Base-by-base conservation (phyloP, 345 rosid species). In the Pistacia vera region DNA sequence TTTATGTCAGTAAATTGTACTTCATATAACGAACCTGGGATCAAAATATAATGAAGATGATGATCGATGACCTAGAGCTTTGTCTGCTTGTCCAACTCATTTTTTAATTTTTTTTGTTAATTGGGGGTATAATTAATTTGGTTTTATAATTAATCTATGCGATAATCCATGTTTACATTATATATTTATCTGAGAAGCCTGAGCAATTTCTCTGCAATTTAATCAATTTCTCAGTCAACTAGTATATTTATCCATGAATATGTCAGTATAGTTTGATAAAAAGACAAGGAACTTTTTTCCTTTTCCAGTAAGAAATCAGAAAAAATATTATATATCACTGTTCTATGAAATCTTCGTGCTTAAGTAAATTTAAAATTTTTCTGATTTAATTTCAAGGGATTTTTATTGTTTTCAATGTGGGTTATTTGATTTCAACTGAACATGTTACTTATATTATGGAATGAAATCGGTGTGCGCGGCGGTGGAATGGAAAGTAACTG, bases 51-150 rank as follows among this genome's bases (percentile, higher is more conserved):
- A 41, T 41, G 46, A 41, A 41, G 5, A 13, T 20, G 57, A 49
- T 14, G 71, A 67, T 67, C 11, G 20, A 25, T 67, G n/a, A 49
- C 71, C 71, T 48, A 67, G 2, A 67, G 20, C 8, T 67, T 48
- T 67, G 71, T 67, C 18, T 48, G n/a, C 11, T 46, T 49, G 4
- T 46, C 33, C 8, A 66, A 46, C 12, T 44, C n/a, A 0, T 0
- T 41, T 41, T 4, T 41, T 41, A 36, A 0, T 25, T 25, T 25
- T 25, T 25, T 25, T 0, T 25, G 25, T 25, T 25, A 25, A 25
- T 25, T 25, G 25, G 25, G 25, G 25, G 2, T 30, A 41, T 41
- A 41, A 41, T 4, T 41, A 41, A 41, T 41, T 3, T 41, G 44
- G 7, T 4, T 0, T 4, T 41, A 41, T 41, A 6, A 41, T 41